These are phyloP conservation scores for Entomophthora muscae DNA, from an alignment of 371 early-diverging fungal genomes.

Conservation along the genomic window DNA sequence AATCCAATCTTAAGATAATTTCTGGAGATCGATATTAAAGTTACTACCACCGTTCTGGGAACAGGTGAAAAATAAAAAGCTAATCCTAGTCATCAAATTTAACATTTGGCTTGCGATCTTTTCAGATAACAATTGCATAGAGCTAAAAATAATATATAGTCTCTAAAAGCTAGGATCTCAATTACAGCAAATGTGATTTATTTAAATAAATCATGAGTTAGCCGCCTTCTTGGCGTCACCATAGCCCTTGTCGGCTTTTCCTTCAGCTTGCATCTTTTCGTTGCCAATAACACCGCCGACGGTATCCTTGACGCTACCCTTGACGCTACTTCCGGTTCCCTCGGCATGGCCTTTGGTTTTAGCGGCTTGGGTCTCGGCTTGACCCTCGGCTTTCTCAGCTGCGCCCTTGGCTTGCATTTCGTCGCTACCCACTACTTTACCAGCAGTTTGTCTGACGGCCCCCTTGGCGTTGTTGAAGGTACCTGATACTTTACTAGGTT, in stretches of 20 bases:
- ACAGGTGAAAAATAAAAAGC: no score
- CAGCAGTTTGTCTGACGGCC: conserved; percentile 15
- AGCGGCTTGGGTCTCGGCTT: conserved; percentile 13
- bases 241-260: conserved; percentile 17
- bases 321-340: conserved; percentile 14
- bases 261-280: conserved; percentile 19
- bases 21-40: no score
- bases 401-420: conserved; percentile 13
- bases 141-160: no score
- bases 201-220: not conserved
- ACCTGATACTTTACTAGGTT: conserved; percentile 7
- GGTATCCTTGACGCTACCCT: conserved; percentile 21
- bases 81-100: no score
- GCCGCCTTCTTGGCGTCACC: conserved; percentile 17
- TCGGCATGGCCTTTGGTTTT: conserved; percentile 11
- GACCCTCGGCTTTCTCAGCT: conserved; percentile 15
- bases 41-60: no score
- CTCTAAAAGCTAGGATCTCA: no score
- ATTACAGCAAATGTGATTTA: no score
- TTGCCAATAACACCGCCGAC: conserved; percentile 22
- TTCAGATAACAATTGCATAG: no score
- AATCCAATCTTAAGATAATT: no score
- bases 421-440: conserved; percentile 12
- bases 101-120: no score
- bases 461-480: conserved; percentile 14